Conservation (phyloP, 352 stramenopile species). For the Phytophthora foliorum region DNA sequence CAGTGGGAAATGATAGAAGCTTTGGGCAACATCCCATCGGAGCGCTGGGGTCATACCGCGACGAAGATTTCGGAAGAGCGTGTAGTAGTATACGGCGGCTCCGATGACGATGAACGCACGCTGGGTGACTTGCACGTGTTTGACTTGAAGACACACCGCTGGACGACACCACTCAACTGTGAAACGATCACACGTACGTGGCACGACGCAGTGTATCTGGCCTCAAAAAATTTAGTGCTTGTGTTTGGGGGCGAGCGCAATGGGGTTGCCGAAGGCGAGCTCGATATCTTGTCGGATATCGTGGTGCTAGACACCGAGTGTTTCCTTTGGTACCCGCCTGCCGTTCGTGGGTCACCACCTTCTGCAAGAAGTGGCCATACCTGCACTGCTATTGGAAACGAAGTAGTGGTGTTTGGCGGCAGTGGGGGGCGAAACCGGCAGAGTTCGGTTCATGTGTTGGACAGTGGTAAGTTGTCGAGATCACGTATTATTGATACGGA, state of each 20-base stretch:
- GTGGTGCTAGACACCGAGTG: constrained; percentile 96
- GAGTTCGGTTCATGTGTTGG: constrained; percentile 80
- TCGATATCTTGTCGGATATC: constrained; percentile 84
- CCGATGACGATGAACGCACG: constrained; percentile 86
- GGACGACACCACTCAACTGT: constrained; percentile 91
- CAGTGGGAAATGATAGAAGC: constrained; percentile 56
- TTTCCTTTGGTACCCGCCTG: constrained; percentile 94
- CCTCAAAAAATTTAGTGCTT: constrained; percentile 90
- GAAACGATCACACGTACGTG: constrained; percentile 90
- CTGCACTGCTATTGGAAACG: constrained; percentile 76
- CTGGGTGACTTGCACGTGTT: constrained; percentile 91
- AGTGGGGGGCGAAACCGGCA: constrained; percentile 76
- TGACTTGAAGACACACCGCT: constrained; percentile 77
- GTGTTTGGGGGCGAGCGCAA: constrained; percentile 94
- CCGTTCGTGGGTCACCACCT: constrained; percentile 75
- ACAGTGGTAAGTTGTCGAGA: constrained; percentile 55
- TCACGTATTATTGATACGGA: background rate
- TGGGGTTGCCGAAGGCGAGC: constrained; percentile 57
- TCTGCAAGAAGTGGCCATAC: constrained; percentile 77
- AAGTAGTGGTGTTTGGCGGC: constrained; percentile 86
- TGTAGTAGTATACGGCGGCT: constrained; percentile 93
- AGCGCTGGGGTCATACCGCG: constrained; percentile 92
- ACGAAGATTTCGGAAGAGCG: constrained; percentile 90
- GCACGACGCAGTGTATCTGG: constrained; percentile 93
- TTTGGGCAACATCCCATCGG: constrained; percentile 42